Conservation (phyloP, 1,284 basidiomycete genomes). For the Fomitopsis pinicola region DNA sequence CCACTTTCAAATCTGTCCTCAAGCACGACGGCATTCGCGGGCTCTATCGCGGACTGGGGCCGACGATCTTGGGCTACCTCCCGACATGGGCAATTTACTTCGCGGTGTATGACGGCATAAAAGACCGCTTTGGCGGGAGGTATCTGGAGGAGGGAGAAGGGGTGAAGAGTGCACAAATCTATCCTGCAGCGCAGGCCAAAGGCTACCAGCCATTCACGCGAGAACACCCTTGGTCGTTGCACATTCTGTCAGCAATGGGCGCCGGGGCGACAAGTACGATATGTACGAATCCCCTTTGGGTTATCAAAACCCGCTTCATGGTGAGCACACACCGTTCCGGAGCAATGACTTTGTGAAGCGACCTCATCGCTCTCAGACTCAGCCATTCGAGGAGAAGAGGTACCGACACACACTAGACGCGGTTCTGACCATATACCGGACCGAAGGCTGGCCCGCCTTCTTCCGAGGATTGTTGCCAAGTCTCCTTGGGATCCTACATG, state of each 20-base stretch:
- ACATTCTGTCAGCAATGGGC: conserved; percentile 89
- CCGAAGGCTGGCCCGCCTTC: conserved; percentile 82
- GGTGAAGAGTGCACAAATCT: conserved; percentile 39
- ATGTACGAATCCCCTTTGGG: conserved; percentile 92
- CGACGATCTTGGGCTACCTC: conserved; percentile 92
- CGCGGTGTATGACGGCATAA: conserved; percentile 94
- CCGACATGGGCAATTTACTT: conserved; percentile 99
- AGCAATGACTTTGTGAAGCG: background rate
- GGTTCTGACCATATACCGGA: conserved; percentile 78
- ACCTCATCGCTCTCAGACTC: conserved; percentile 49
- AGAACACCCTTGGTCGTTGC: conserved; percentile 78
- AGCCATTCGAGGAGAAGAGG: conserved; percentile 65
- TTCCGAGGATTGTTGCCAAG: conserved; percentile 90
- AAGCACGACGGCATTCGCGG: conserved; percentile 78
- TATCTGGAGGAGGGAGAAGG: conserved; percentile 44
- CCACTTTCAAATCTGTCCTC: conserved; percentile 70
- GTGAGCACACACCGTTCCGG: conserved; percentile 45
- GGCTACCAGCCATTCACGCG: conserved; percentile 74
- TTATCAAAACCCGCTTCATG: conserved; percentile 98
- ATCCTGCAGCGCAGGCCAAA: conserved; percentile 78
- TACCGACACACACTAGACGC: conserved; percentile 90
- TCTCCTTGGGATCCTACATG: conserved; percentile 85
- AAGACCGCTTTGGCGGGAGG: conserved; percentile 70
- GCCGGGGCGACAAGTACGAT: conserved; percentile 90
- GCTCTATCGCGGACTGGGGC: conserved; percentile 90